Conservation (phyloP, 2,329 filamentous ascomycete genomes). For the Ophiosphaerella korrae region DNA sequence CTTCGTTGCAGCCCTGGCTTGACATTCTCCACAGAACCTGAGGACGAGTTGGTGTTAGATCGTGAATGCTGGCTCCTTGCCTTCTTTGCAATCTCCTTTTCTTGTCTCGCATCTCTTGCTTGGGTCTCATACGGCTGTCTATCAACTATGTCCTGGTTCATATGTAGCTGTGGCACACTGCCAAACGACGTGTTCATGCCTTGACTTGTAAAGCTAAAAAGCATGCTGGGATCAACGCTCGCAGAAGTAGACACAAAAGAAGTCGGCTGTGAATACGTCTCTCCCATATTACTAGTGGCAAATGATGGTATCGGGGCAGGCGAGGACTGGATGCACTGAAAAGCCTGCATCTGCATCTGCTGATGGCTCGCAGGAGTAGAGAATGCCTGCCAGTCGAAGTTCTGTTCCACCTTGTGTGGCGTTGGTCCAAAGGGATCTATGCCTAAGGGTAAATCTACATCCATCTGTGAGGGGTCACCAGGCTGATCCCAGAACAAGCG, state of each 20-base stretch:
- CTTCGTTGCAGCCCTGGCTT: conserved; percentile 50
- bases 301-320: conserved; percentile 31
- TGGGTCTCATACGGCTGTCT: conserved; percentile 50
- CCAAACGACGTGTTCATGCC: conserved; percentile 36
- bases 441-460: conserved; percentile 39
- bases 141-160: conserved; percentile 14
- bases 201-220: conserved; percentile 49
- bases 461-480: conserved; percentile 39
- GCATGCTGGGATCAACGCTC: conserved; percentile 55
- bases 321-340: conserved; percentile 38
- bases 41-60: conserved; percentile 48
- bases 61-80: conserved; percentile 46
- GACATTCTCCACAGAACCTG: conserved; percentile 37
- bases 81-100: conserved; percentile 40
- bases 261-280: conserved; percentile 27
- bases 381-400: conserved; percentile 41
- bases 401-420: conserved; percentile 39
- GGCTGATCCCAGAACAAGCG: conserved; percentile 46
- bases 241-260: conserved; percentile 46
- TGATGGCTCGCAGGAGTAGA: conserved; percentile 26
- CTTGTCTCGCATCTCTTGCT: conserved; percentile 39
- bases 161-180: conserved; percentile 25
- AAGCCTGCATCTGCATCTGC: conserved; percentile 43
- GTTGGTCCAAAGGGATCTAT: conserved; percentile 44
- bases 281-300: conserved; percentile 22